Base-by-base conservation (phyloP, 805 yeast genomes). In the Kluyveromyces siamensis region DNA sequence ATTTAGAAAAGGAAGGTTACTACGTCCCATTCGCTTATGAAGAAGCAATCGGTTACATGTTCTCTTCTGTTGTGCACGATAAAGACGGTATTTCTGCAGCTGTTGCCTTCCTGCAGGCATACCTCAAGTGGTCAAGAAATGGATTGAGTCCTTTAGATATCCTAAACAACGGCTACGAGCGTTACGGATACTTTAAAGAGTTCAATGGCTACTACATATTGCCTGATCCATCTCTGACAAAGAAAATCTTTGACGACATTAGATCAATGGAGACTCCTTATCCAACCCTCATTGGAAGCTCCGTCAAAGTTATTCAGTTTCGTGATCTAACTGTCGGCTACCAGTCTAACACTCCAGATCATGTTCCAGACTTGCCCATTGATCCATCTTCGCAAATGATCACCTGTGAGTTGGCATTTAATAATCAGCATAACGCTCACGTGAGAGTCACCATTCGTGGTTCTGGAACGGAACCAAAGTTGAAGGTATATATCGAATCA, bases 11-110 rank as follows among this genome's bases (percentile, higher is more conserved):
- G 0, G 62, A 76, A 41, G 96, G 95, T 0, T 79, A 60, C 57
- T 53, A 47, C 4, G 96, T 90, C 1, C 95, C 96, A 0, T 89
- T 91, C 70, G 97, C 87, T 0, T 91, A 76, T 62, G 99, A 91
- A 66, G 99, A 91, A 62, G 98, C 98, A 2, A 84, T 91, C 55
- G 99, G 99, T 1, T 91, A 80, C 69, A 87, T 91, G 97, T 87
- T 89, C 59, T 68, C 79, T 18, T 74, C 79, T 16, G 84, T 86
- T 40, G 64, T 55, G 40, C 88, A 86, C 64, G 99, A 91, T 63
- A 91, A 91, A 66, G 99, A 91, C 62, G 99, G 99, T 0, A 76
- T 93, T 13, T 71, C 87, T 25, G 96, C 98, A 0, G 77, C 88
- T 2, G 66, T 74, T 7, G 76, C 87, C 11, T 91, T 88, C 67